These are phyloP conservation scores for Melaleuca alternifolia DNA, from an alignment of 345 rosid species.

Conservation along the genomic window DNA sequence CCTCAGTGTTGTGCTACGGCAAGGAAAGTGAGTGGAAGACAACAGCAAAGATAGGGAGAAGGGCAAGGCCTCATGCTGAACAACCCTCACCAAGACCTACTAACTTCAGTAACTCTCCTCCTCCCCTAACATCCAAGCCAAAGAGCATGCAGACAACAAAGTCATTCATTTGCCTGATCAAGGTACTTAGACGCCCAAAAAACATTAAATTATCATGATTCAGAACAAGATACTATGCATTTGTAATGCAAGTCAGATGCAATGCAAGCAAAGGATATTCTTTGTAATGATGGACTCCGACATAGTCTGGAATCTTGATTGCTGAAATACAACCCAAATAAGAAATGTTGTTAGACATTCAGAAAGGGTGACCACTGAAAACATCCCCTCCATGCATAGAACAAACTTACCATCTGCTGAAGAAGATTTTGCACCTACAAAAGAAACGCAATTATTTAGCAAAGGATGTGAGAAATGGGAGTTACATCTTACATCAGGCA, in stretches of 20 bases:
- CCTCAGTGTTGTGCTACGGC: background rate
- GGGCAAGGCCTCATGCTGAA: background rate
- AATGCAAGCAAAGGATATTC: conserved; percentile 67
- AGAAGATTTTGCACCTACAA: conserved; percentile 83
- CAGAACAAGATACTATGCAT: background rate
- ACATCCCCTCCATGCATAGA: background rate
- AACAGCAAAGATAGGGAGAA: background rate
- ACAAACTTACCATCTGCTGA: conserved; percentile 67
- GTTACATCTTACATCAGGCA: background rate
- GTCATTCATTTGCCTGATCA: background rate
- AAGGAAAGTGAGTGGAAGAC: background rate
- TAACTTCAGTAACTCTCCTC: background rate
- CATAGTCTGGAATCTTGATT: conserved; percentile 86
- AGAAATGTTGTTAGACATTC: background rate
- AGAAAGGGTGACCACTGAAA: background rate
- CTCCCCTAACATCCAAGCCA: background rate
- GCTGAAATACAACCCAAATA: conserved; percentile 35
- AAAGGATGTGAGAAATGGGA: background rate
- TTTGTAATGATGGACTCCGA: conserved; percentile 75
- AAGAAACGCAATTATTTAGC: background rate
- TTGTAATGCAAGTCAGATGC: background rate
- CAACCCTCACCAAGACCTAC: background rate
- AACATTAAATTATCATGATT: background rate
- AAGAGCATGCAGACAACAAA: background rate
- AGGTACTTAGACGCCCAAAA: background rate